Evolutionary conservation across 2,329 filamentous ascomycete species (phyloP), one percentile per base, ranked within the genome.

Genomic region (Corniculantispora saksenae): DNA sequence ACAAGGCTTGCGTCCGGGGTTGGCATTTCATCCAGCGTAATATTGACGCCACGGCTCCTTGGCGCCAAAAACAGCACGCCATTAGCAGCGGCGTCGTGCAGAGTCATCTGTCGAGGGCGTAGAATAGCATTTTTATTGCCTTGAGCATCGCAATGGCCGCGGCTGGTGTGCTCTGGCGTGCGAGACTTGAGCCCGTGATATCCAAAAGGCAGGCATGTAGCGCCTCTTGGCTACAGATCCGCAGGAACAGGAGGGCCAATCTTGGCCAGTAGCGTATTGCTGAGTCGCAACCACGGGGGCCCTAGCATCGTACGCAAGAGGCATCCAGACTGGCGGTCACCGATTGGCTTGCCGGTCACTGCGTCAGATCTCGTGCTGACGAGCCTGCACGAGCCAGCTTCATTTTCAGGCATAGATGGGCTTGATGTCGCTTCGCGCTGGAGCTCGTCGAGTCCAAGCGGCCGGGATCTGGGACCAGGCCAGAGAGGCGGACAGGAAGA

Each of bases 11-110:
- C 53, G 12, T 27, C 21, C 54, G 5, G 21, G 35, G 54, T 43
- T 57, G 29, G 23, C 54, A 43, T 23, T 40, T 25, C n/a, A 25
- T 12, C 25, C 32, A 43, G n/a, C 32, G 32, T 12, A 57, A 57
- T 57, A 57, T 57, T 57, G 10, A 57, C 54, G 54, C 54, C 54
- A 57, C 54, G 27, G 51, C 54, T 27, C 19, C 54, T 57, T 57
- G 54, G 54, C 54, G 53, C 50, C 17, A 17, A 38, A 12, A 43
- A 43, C 38, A 43, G 15, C 25, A 25, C 21, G 47, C 47, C n/a
- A 50, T 25, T 50, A 23, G 47, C 47, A 50, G 47, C 23, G 5
- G 48, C 15, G 23, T 43, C 17, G 38, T 19, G 17, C 6, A 6
- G 17, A 43, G 17, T 43, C 12, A 3, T 3, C 10, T 43, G 38